phyloP scores from a whole-genome alignment of 352 stramenopile genomes.

The Pythium sukuiense region DNA sequence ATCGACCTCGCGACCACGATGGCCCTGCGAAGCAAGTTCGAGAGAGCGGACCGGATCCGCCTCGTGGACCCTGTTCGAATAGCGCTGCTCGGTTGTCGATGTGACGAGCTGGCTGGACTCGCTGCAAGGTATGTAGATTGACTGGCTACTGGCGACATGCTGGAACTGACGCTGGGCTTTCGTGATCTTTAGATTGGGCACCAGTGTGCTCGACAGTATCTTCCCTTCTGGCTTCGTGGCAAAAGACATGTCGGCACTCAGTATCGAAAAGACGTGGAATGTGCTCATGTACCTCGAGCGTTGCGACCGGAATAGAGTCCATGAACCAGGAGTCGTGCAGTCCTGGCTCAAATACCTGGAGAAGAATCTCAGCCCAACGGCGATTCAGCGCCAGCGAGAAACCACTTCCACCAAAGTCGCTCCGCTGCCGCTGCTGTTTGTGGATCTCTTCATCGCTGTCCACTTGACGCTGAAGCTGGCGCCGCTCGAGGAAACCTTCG shows the following conservation, averaged over 20 bases:
- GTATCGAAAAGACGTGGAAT: too few relatives aligned
- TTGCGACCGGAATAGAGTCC: too few relatives aligned
- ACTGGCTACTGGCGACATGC: background rate
- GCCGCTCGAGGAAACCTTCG: too few relatives aligned
- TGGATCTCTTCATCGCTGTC: too few relatives aligned
- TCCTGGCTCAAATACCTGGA: too few relatives aligned
- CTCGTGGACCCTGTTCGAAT: background rate
- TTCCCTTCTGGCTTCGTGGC: background rate
- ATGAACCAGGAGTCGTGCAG: too few relatives aligned
- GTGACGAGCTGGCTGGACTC: background rate
- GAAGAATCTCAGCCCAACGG: too few relatives aligned
- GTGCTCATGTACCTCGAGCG: too few relatives aligned
- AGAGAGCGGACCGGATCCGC: background rate
- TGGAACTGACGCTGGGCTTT: background rate
- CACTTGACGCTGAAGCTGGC: too few relatives aligned
- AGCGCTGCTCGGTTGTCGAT: background rate
- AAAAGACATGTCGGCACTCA: background rate
- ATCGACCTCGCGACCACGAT: background rate
- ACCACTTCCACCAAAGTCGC: too few relatives aligned
- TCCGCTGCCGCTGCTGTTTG: too few relatives aligned
- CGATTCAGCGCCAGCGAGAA: too few relatives aligned
- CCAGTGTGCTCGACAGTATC: background rate
- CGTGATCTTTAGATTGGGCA: background rate
- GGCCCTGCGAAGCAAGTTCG: background rate
- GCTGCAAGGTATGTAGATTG: background rate